Evolutionary conservation across 768 basidiomycete species (phyloP).

Genomic region (Boletus eberwhitei): DNA sequence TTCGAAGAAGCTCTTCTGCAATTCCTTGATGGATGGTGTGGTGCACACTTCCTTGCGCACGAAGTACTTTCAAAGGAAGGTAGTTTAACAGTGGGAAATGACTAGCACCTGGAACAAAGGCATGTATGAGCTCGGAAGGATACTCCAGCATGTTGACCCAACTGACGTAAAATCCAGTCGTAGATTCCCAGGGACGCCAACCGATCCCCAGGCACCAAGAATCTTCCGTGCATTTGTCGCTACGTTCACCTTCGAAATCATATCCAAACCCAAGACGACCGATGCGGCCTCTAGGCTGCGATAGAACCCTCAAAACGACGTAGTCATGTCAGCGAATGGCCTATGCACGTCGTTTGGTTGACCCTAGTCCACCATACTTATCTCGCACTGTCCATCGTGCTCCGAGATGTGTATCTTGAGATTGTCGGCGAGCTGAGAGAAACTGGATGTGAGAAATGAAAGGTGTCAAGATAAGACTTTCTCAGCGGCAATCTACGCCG

Average conservation of each 20-base stretch:
- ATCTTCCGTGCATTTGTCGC: constrained; percentile 3
- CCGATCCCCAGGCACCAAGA: constrained; percentile 1
- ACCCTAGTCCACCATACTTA: constrained; percentile 5
- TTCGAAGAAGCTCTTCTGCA: too few species aligned
- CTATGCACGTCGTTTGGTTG: constrained; percentile 5
- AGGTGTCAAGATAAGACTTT: neutral
- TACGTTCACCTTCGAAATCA: constrained; percentile 4
- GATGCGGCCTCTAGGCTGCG: neutral
- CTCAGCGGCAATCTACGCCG: constrained; percentile 4
- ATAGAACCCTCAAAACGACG: neutral
- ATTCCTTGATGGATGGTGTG: too few species aligned
- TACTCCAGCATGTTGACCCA: neutral
- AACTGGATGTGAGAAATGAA: neutral
- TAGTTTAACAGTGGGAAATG: too few species aligned
- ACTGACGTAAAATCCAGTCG: constrained; percentile 2
- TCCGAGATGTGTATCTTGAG: neutral
- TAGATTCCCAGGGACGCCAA: constrained; percentile 2
- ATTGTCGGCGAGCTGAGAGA: constrained; percentile 3
- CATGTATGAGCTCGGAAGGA: too few species aligned
- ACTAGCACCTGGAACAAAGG: too few species aligned
- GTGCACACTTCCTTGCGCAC: too few species aligned
- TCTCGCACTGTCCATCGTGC: neutral
- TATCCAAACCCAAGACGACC: constrained; percentile 7
- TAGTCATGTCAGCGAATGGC: neutral
- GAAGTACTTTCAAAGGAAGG: too few species aligned